Conservation (phyloP, 148 eudicot genomes). For the Rheum nobile region DNA sequence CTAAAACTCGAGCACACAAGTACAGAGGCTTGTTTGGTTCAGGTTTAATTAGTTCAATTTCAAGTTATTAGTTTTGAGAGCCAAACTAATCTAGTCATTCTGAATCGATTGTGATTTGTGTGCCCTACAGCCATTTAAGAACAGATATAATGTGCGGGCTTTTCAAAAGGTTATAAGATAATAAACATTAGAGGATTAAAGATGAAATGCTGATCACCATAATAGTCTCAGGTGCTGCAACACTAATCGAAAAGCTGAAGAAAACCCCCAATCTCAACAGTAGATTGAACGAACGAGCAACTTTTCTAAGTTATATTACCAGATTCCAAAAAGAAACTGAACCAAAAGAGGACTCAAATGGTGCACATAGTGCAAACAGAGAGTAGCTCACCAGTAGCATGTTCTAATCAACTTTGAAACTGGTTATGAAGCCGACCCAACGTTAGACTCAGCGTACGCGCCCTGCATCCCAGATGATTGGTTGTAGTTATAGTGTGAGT, state of each 20-base stretch:
- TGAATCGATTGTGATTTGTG: too few species aligned
- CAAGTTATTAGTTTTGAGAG: too few species aligned
- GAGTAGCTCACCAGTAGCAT: background rate
- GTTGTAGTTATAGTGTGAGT: constrained; percentile 8
- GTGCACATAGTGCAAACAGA: background rate
- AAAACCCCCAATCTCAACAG: background rate
- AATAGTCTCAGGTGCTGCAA: background rate
- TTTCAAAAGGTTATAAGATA: background rate
- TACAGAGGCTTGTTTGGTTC: too few species aligned
- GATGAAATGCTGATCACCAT: background rate
- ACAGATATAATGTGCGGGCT: too few species aligned
- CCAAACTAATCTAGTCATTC: too few species aligned
- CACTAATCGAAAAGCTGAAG: background rate
- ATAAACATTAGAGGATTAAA: background rate
- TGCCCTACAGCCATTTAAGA: too few species aligned
- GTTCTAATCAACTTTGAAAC: background rate
- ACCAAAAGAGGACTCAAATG: background rate
- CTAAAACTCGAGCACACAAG: too few species aligned
- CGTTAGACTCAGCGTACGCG: background rate
- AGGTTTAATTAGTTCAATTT: too few species aligned
- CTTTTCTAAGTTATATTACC: constrained; percentile 1
- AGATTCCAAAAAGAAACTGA: background rate
- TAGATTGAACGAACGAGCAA: background rate
- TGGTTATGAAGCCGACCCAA: background rate
- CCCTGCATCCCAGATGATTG: background rate